These are phyloP conservation scores for Xylaria venustula DNA, from an alignment of 495 filamentous ascomycete species.

Conservation along the genomic window DNA sequence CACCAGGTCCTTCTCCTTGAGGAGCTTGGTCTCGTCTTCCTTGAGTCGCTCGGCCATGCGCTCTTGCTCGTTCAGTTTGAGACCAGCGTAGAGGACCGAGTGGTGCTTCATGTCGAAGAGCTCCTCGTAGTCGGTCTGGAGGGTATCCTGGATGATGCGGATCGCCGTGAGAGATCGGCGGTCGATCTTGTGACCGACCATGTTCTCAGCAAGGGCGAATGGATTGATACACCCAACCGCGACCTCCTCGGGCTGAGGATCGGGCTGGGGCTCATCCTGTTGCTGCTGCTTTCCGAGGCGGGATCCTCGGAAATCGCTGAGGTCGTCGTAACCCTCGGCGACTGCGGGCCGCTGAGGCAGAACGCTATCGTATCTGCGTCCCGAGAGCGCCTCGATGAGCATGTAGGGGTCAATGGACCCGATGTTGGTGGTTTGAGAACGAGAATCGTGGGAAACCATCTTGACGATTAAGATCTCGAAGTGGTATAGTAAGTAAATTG, in stretches of 20 bases:
- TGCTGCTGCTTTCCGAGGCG: constrained; percentile 12
- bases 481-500: background rate
- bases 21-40: constrained; percentile 32
- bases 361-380: too few species aligned
- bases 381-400: constrained; percentile 35
- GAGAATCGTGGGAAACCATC: constrained; percentile 26
- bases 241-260: constrained; percentile 34
- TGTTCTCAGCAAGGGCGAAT: constrained; percentile 37
- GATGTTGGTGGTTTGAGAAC: constrained; percentile 13
- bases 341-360: too few species aligned
- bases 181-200: constrained; percentile 35
- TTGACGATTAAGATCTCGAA: background rate
- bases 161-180: constrained; percentile 22
- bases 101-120: constrained; percentile 41
- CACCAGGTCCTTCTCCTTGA: constrained; percentile 36
- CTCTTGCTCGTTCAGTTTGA: constrained; percentile 31
- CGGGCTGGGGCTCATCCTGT: constrained; percentile 28
- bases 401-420: constrained; percentile 36
- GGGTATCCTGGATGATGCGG: constrained; percentile 30
- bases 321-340: constrained; percentile 25
- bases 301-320: constrained; percentile 14
- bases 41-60: constrained; percentile 30
- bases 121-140: constrained; percentile 44
- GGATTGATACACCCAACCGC: constrained; percentile 39
- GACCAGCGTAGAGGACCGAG: constrained; percentile 35